Base-by-base conservation (phyloP, 108 stramenopile genomes). In the Cyclotella choctawhatcheeana region DNA sequence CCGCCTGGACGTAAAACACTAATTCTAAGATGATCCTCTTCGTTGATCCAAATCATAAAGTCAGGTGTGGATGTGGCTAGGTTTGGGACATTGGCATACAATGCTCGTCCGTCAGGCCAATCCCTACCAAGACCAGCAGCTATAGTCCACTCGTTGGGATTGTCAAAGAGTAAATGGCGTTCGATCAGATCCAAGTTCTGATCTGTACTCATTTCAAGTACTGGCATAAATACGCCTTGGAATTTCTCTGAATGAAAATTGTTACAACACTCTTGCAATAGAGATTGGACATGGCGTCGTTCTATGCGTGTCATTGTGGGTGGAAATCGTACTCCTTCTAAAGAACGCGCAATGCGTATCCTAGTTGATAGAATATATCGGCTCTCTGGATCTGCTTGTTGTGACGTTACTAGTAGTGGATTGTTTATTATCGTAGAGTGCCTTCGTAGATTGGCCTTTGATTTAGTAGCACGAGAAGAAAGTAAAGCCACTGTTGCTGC, bases 11-110 rank as follows among this genome's bases (percentile, higher is more conserved):
- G 84, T 73, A 92, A 88, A 47, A 79, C 85, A 71, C 96, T 95
- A 48, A 96, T 84, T 40, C 97, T 85, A 47, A 96, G 60, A 74
- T 97, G 96, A 68, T 97, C 96, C 74, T 96, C 93, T 69, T 90
- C 89, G 78, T 95, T 95, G 50, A 91, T 76, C 96, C 96, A 97
- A 43, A 95, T 89, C 70, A 97, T 85, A 44, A 95, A 88, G 54
- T 88, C 85, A 7, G 93, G 89, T 61, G 79, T 89, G 61, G 90
- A 40, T 22, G 13, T 33, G 29, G 45, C 29, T 18, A 70, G 26
- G 50, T 90, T 40, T 3, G 71, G 43, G 30, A 80, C 84, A 33
- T 82, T 81, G 44, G 82, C 69, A 64, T 87, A 96, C 22, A 95
- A 76, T 13, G 90, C 95, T 51, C 95, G 77, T 4, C 84, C 93